Conservation (phyloP, 495 filamentous ascomycete species). For the Xanthoparmelia taractica region DNA sequence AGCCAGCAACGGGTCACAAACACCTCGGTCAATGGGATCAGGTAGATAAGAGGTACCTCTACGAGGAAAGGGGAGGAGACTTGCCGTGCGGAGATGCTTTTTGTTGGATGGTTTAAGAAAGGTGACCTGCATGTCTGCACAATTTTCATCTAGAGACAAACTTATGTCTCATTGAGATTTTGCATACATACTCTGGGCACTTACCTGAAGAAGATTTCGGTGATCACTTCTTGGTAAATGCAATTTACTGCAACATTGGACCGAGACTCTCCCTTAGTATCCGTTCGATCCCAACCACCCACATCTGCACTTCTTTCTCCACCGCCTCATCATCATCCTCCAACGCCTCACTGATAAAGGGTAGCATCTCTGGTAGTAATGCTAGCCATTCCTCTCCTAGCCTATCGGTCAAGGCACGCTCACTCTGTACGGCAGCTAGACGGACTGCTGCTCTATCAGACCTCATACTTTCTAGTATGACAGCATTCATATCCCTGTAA, state of each 20-base stretch:
- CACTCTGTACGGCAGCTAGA: constrained; percentile 67
- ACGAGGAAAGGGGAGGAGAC: neutral
- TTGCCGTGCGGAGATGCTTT: neutral
- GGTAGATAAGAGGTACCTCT: neutral
- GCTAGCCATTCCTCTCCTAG: constrained; percentile 89
- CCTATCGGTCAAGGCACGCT: constrained; percentile 66
- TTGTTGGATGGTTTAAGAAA: neutral
- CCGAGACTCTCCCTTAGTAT: constrained; percentile 82
- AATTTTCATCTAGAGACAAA: neutral
- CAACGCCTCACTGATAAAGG: constrained; percentile 84
- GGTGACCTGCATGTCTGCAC: neutral
- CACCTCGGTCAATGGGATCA: neutral
- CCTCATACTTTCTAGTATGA: constrained; percentile 66
- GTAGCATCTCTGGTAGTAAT: constrained; percentile 86
- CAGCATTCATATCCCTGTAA: constrained; percentile 74
- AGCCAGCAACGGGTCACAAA: neutral
- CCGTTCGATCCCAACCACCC: constrained; percentile 80
- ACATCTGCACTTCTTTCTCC: constrained; percentile 75
- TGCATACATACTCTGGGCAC: neutral
- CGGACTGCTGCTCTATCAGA: constrained; percentile 58
- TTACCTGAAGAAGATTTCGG: neutral
- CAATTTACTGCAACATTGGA: constrained; percentile 69
- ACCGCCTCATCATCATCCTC: constrained; percentile 93
- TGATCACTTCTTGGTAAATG: neutral
- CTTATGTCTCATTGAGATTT: neutral